These are phyloP conservation scores for Crassisporium funariophilum DNA, from an alignment of 768 basidiomycete genomes.

Conservation along the genomic window DNA sequence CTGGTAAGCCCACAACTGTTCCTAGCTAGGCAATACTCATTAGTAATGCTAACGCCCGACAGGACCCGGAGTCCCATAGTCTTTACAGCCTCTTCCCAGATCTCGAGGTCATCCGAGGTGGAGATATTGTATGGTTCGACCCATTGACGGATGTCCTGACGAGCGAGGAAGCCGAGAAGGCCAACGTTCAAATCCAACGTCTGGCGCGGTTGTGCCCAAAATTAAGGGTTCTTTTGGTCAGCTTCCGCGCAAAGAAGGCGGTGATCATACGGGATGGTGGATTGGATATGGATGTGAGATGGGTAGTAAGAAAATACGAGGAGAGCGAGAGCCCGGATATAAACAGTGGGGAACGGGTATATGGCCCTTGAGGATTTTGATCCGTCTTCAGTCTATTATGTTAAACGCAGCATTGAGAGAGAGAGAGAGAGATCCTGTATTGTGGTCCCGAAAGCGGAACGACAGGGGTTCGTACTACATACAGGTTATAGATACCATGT, in stretches of 20 bases:
- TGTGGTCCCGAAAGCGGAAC: too few relatives aligned
- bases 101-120: background rate
- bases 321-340: background rate
- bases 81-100: background rate
- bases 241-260: background rate
- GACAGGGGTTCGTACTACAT: too few relatives aligned
- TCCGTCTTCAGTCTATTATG: too few relatives aligned
- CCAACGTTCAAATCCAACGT: background rate
- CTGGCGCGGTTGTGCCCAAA: slow-evolving; percentile 1
- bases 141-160: background rate
- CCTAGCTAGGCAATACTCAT: background rate
- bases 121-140: background rate
- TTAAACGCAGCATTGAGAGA: too few relatives aligned
- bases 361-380: too few relatives aligned
- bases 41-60: background rate
- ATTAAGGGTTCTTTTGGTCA: background rate
- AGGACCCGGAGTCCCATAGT: background rate
- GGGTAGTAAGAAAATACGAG: slow-evolving; percentile 2
- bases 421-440: too few relatives aligned
- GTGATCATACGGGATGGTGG: background rate
- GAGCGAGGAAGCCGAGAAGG: background rate
- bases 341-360: too few relatives aligned
- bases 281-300: background rate
- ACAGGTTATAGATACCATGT: too few relatives aligned
- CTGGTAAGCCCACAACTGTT: background rate